Evolutionary conservation across 106 monocot genomes (phyloP).

Genomic region (Phalaenopsis equestris): DNA sequence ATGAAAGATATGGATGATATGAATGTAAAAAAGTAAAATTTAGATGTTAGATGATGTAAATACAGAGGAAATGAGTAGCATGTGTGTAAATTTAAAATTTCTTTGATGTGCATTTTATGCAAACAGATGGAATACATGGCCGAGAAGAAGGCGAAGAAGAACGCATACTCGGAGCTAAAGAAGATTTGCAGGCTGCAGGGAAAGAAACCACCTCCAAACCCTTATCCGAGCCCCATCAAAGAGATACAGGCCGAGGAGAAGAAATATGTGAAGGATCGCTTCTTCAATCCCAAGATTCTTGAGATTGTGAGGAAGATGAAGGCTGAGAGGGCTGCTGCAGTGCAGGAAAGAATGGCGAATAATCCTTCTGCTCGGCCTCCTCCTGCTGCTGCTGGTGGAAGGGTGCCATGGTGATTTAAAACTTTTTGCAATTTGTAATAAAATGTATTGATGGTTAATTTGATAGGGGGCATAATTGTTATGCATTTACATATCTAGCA

Average conservation of each 20-base stretch:
- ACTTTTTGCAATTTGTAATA: background rate
- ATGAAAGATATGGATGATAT: too few relatives aligned
- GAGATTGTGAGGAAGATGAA: conserved; percentile 64
- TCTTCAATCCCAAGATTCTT: conserved; percentile 66
- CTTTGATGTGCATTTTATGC: background rate
- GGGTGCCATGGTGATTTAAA: background rate
- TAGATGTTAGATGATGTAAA: too few relatives aligned
- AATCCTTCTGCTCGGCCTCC: background rate
- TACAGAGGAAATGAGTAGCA: too few relatives aligned
- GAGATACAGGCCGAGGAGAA: conserved; percentile 82
- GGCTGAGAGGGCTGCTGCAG: conserved; percentile 39
- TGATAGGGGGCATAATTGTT: too few relatives aligned
- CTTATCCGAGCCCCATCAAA: conserved; percentile 77
- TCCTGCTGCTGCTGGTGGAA: background rate
- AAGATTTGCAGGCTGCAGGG: conserved; percentile 49
- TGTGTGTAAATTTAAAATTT: background rate
- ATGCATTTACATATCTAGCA: too few relatives aligned
- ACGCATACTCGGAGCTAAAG: conserved; percentile 67
- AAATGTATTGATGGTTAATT: background rate
- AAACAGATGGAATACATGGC: conserved; percentile 63
- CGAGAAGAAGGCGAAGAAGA: conserved; percentile 92
- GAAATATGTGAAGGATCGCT: conserved; percentile 66
- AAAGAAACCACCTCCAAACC: conserved; percentile 72
- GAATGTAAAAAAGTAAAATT: too few relatives aligned
- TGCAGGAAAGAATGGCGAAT: conserved; percentile 8